These are phyloP conservation scores for Salix koriyanagi DNA, from an alignment of 345 rosid genomes.

Conservation along the genomic window DNA sequence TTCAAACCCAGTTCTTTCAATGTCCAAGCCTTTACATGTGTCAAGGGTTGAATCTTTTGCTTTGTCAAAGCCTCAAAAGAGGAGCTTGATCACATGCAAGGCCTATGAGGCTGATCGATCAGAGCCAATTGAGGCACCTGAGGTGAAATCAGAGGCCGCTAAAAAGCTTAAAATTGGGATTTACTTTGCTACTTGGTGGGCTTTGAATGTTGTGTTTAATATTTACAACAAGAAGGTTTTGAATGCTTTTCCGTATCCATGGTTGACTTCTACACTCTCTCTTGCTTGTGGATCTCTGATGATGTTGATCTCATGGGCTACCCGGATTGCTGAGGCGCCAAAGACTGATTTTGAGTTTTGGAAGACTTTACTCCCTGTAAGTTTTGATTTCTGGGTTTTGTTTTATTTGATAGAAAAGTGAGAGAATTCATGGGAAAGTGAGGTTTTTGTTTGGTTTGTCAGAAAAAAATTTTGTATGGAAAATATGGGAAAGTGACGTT, in stretches of 20 bases:
- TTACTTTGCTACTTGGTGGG: constrained; percentile 72
- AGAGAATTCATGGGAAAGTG: constrained; percentile 12
- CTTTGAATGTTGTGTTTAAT: constrained; percentile 82
- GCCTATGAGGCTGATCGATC: constrained; percentile 85
- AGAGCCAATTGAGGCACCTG: constrained; percentile 40
- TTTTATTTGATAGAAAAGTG: constrained; percentile 24
- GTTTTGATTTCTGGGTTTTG: constrained; percentile 30
- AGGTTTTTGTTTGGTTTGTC: constrained; percentile 12
- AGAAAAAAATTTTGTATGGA: not conserved
- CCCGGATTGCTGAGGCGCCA: constrained; percentile 66
- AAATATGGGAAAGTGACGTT: constrained; percentile 35
- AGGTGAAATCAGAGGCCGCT: constrained; percentile 46
- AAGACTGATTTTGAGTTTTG: constrained; percentile 80
- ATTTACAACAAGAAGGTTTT: constrained; percentile 96
- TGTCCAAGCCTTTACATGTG: constrained; percentile 64
- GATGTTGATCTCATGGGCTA: constrained; percentile 90
- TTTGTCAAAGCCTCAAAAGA: constrained; percentile 20
- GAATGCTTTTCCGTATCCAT: constrained; percentile 91
- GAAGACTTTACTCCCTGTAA: constrained; percentile 86
- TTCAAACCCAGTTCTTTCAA: constrained; percentile 29
- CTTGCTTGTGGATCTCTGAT: constrained; percentile 87
- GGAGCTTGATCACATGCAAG: constrained; percentile 45
- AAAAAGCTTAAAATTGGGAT: constrained; percentile 64
- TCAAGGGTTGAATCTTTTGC: constrained; percentile 35
- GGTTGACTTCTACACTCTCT: constrained; percentile 94